Evolutionary conservation across 164 flowering plant species (phyloP), one percentile per base, ranked within the genome.

Genomic region (Tinospora cordifolia): DNA sequence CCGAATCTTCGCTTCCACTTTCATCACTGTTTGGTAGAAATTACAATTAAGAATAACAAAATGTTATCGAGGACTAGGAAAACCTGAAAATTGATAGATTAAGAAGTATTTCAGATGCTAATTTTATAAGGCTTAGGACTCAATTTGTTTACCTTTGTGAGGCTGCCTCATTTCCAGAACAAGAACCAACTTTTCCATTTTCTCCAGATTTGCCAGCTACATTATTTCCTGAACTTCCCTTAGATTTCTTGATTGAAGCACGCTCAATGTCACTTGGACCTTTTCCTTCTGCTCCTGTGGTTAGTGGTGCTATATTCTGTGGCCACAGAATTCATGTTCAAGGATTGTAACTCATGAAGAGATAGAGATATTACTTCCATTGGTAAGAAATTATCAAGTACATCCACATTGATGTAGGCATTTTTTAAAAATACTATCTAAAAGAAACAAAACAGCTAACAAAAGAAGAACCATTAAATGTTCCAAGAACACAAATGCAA

Each of bases 101-200:
- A 19, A 19, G 0, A 8, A n/a, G 60, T 21, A 24, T 54, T 22
- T 9, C 1, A 54, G 24, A 21, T 54, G 60, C 8, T 54, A 14
- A 7, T 14, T n/a, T n/a, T 3, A 60, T 30, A 30, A 1, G 36
- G 4, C 36, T 1, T 66, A 21, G n/a, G 24, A 24, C 62, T 63
- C 22, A 51, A 34, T 19, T 17, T 69, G 44, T 54, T 63, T 49
- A 94, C 98, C 99, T 90, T 75, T 81, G 92, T 46, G 97, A 88
- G 47, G 78, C 85, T 65, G 84, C 92, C 79, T 90, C 99, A 83
- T 90, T 88, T 79, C 90, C 93, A 36, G 96, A 92, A 71, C 95
- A 90, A 22, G 93, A 88, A 79, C 85, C 80, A 34, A 82, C 88
- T 68, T 84, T 91, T 65, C 80, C 91, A 81, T 80, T 77, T 69